Evolutionary conservation across 73 alveolate genomes (phyloP).

Genomic region (Tetrahymena elliotti): DNA sequence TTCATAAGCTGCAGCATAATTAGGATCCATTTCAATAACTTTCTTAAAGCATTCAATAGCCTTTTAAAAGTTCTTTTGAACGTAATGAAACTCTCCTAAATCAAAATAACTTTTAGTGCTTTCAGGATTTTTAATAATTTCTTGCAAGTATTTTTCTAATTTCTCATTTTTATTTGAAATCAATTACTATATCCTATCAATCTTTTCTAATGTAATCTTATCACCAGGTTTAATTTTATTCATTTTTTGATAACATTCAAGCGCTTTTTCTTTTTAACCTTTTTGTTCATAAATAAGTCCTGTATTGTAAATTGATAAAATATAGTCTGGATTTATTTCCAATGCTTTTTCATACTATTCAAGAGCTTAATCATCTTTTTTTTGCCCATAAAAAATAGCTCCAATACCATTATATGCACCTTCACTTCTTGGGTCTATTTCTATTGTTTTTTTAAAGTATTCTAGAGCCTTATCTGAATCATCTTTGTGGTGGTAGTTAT

Average conservation of each 20-base stretch:
- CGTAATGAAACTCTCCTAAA: neutral
- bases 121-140: neutral
- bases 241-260: neutral
- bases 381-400: neutral
- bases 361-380: neutral
- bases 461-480: neutral
- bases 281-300: neutral
- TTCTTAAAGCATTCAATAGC: neutral
- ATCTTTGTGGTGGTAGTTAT: neutral
- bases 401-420: neutral
- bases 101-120: neutral
- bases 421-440: neutral
- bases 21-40: neutral
- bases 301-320: neutral
- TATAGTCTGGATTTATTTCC: neutral
- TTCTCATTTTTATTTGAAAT: neutral
- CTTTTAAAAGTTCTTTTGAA: too few relatives aligned
- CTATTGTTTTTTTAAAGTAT: neutral
- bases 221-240: neutral
- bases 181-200: neutral
- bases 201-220: neutral
- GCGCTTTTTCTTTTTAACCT: neutral
- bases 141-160: neutral
- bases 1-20: neutral
- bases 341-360: neutral